Conservation (phyloP, 2,329 filamentous ascomycete species). For the Aspergillus eucalypticola region DNA sequence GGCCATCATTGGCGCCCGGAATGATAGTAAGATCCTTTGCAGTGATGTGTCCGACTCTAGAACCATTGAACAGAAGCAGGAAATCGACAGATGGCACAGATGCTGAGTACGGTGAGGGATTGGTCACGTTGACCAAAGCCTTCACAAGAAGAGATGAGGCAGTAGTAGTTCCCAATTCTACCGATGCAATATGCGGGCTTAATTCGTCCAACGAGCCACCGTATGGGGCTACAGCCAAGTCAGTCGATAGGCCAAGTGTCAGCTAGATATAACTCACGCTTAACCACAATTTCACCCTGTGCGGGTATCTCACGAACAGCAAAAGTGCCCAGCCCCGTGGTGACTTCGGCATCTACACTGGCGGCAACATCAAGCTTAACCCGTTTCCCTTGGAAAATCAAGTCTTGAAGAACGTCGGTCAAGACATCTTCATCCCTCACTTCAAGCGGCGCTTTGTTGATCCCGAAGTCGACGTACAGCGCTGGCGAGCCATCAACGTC, state of each 20-base stretch:
- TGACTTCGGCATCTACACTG: constrained; percentile 76
- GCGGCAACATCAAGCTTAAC: constrained; percentile 76
- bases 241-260: constrained; percentile 24
- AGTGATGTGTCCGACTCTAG: constrained; percentile 72
- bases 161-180: constrained; percentile 73
- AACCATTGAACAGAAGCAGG: constrained; percentile 71
- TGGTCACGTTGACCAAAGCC: constrained; percentile 78
- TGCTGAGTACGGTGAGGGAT: constrained; percentile 85
- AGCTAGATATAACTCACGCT: constrained; percentile 69
- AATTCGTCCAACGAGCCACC: constrained; percentile 54
- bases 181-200: constrained; percentile 66
- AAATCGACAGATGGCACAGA: constrained; percentile 78
- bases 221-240: constrained; percentile 56
- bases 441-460: constrained; percentile 76
- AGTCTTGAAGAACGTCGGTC: constrained; percentile 73
- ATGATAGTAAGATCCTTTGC: constrained; percentile 63
- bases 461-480: constrained; percentile 72
- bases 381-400: constrained; percentile 71
- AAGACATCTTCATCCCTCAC: constrained; percentile 81
- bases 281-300: constrained; percentile 82
- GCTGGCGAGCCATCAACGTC: constrained; percentile 60
- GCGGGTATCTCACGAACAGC: constrained; percentile 79
- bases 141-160: constrained; percentile 69
- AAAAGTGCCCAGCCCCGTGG: constrained; percentile 78
- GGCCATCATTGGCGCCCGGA: constrained; percentile 70